These are phyloP conservation scores for Pythium phragmitis DNA, from an alignment of 352 stramenopile genomes.

Conservation along the genomic window DNA sequence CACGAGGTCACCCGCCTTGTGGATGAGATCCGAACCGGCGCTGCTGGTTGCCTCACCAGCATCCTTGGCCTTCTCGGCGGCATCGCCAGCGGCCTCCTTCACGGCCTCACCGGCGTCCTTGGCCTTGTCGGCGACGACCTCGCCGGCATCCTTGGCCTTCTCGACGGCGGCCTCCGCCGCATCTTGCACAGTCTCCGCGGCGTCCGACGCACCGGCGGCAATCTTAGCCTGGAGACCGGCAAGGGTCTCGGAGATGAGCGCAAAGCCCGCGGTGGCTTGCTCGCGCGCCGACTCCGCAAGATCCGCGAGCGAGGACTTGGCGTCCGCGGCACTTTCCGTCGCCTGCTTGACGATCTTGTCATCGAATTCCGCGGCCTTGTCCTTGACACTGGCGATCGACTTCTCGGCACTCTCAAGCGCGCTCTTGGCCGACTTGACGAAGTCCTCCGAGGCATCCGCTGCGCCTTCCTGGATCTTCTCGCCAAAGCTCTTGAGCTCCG, in stretches of 20 bases:
- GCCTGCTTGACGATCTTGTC: conserved; percentile 30
- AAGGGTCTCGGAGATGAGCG: conserved; percentile 53
- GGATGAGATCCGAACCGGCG: conserved; percentile 50
- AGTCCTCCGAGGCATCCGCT: conserved; percentile 41
- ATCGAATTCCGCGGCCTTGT: conserved; percentile 60
- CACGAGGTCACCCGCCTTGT: conserved; percentile 33
- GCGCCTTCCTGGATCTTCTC: conserved; percentile 54
- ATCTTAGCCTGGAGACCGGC: conserved; percentile 37
- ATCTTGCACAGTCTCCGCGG: conserved; percentile 9
- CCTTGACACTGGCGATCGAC: conserved; percentile 40
- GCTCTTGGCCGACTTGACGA: conserved; percentile 48
- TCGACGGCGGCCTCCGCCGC: conserved; percentile 18
- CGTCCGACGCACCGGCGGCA: conserved; percentile 21
- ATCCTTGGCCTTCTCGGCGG: conserved; percentile 45
- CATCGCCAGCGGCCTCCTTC: conserved; percentile 45
- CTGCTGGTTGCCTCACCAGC: conserved; percentile 67
- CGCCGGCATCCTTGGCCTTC: conserved; percentile 52
- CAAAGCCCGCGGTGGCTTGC: conserved; percentile 49
- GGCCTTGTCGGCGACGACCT: conserved; percentile 36
- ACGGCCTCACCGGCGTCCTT: conserved; percentile 40
- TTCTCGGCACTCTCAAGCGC: conserved; percentile 38
- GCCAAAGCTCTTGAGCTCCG: conserved; percentile 62
- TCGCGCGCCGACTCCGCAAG: conserved; percentile 50
- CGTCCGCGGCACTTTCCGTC: conserved; percentile 33
- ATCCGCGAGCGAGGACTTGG: conserved; percentile 48